Evolutionary conservation across 176 grass and related monocot genomes (phyloP), one percentile per base, ranked within the genome.

Genomic region (Urochloa ruziziensis): DNA sequence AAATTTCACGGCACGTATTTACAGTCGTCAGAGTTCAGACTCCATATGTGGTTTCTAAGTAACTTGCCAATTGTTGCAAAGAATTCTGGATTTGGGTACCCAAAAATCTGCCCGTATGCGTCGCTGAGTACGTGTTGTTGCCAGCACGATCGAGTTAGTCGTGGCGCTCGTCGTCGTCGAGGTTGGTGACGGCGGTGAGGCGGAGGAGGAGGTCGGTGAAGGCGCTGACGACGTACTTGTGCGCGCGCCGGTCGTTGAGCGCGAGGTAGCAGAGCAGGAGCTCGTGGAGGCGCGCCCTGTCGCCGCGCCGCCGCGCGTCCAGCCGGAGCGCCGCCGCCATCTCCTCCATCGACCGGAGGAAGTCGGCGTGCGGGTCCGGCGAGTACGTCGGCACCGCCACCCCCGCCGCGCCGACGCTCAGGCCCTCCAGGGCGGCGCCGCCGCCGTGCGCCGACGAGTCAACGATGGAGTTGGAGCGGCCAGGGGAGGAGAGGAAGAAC

Each of bases 231-330:
- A 99, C 79, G 83, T 94, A 99, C 79, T 92, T 90, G 84, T 99
- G 93, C 24, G 97, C 70, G 54, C 89, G 83, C 86, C 91, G 87
- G 72, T 89, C 85, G 85, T 99, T 99, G 85, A 99, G 90, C 21
- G 93, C 91, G 43, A 99, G 97, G 91, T 99, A 99, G 83, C 97
- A 99, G 67, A 99, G 93, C 3, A 96, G 85, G 14, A 99, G 93
- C 89, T 99, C 97, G 70, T 96, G 91, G 67, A 99, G 91, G 30
- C 89, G 85, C 29, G 87, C 87, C 81, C 90, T 64, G 87, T 94
- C 89, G 69, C 85, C 37, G 57, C 77, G 78, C 17, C 70, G 74
- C 51, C 85, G 77, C 77, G 88, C 81, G 87, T 99, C 89, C 19
- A 96, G 86, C 19, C 85, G 85, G 28, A 96, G 89, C 62, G 93